Conservation (phyloP, 306 rosid species). For the Acacia melanoxylon region DNA sequence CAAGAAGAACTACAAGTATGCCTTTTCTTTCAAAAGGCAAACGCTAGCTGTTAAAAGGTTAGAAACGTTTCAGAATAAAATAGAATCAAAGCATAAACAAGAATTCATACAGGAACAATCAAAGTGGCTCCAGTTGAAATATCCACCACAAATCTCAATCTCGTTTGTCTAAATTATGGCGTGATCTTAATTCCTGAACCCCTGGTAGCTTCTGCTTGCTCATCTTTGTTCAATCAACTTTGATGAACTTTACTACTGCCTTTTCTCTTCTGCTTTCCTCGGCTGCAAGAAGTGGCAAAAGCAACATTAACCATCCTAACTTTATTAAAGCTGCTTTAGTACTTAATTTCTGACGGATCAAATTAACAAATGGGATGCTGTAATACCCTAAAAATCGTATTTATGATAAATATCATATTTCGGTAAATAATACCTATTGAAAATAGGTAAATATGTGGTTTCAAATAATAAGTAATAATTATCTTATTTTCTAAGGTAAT, state of each 20-base stretch:
- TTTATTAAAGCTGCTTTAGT: not conserved
- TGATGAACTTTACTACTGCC: constrained; percentile 79
- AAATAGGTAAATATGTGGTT: too few species aligned
- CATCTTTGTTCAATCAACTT: constrained; percentile 77
- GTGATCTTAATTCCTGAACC: constrained; percentile 57
- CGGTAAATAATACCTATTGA: too few species aligned
- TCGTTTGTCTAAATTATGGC: not conserved
- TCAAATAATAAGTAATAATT: too few species aligned
- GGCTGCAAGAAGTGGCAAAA: constrained; percentile 59
- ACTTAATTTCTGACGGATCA: not conserved
- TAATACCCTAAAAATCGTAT: too few species aligned
- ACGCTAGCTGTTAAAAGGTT: not conserved
- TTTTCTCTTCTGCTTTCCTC: constrained; percentile 90
- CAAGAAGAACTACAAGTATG: not conserved
- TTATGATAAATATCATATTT: too few species aligned
- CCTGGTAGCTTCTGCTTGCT: constrained; percentile 79
- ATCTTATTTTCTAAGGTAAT: too few species aligned
- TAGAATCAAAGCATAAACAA: not conserved
- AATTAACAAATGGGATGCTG: not conserved
- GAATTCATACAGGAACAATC: not conserved
- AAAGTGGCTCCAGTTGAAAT: not conserved
- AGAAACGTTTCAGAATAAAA: not conserved
- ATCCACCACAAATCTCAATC: not conserved
- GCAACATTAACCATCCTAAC: not conserved
- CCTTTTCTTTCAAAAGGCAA: not conserved